Conservation (phyloP, 768 basidiomycete species). For the Termitomyces sp. region DNA sequence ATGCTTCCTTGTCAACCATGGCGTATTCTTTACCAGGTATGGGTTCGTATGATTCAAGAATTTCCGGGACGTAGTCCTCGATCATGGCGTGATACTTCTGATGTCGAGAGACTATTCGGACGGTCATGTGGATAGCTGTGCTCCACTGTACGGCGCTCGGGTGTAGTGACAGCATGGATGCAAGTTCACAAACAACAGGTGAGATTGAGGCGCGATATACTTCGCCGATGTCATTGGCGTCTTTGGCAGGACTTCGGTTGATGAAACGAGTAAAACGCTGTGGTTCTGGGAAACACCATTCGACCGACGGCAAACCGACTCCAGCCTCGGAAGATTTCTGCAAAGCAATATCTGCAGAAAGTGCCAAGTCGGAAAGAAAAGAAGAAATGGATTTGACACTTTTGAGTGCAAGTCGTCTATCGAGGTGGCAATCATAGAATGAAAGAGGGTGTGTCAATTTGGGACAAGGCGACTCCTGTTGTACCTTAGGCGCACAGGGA, state of each 20-base stretch:
- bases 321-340: not conserved
- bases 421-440: constrained; percentile 8
- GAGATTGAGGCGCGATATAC: too few relatives aligned
- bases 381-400: not conserved
- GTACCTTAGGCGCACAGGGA: not conserved
- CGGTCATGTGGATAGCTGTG: too few relatives aligned
- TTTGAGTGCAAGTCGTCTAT: constrained; percentile 1
- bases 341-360: not conserved
- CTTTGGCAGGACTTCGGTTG: too few relatives aligned
- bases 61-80: too few relatives aligned
- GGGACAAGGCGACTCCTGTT: not conserved
- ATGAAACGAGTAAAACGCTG: not conserved
- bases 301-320: not conserved
- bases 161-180: not conserved
- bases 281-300: not conserved
- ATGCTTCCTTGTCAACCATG: not conserved
- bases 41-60: too few relatives aligned
- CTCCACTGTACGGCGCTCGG: not conserved
- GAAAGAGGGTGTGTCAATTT: not conserved
- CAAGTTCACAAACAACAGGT: too few relatives aligned
- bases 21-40: too few relatives aligned
- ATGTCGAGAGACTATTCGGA: not conserved
- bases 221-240: too few relatives aligned
- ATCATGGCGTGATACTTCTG: too few relatives aligned
- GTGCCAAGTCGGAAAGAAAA: not conserved